Evolutionary conservation across 306 rosid genomes (phyloP).

Genomic region (Vigna reflexopilosa): DNA sequence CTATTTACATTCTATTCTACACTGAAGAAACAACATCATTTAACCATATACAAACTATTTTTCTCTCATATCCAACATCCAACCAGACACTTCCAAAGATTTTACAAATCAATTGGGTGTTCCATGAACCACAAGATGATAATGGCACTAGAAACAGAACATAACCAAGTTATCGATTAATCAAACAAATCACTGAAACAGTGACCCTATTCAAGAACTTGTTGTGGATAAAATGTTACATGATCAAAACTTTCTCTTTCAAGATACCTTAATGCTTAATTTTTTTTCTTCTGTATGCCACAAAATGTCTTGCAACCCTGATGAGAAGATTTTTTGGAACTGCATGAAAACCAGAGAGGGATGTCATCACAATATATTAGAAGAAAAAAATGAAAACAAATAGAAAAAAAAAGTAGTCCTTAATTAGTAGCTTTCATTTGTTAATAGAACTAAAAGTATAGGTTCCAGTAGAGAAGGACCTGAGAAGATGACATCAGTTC

Average conservation of each 20-base stretch:
- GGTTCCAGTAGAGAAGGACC: slow-evolving; percentile 41
- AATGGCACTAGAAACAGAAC: background rate
- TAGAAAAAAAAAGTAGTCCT: too few species aligned
- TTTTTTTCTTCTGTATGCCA: slow-evolving; percentile 66
- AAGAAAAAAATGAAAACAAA: too few species aligned
- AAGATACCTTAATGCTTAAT: slow-evolving; percentile 46
- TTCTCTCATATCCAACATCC: background rate
- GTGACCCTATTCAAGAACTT: background rate
- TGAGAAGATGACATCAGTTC: slow-evolving; percentile 73
- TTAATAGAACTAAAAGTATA: too few species aligned
- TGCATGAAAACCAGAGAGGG: slow-evolving; percentile 47
- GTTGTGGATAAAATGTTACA: background rate
- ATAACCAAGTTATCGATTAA: background rate
- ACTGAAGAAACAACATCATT: background rate
- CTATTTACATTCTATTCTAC: background rate
- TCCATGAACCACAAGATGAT: background rate
- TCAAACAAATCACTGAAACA: background rate
- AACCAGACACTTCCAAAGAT: background rate
- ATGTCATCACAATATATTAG: background rate
- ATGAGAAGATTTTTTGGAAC: slow-evolving; percentile 88
- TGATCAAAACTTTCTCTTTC: background rate
- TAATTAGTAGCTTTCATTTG: too few species aligned
- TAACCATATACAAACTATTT: background rate
- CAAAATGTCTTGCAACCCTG: slow-evolving; percentile 86
- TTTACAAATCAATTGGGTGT: background rate